These are phyloP conservation scores for Lobulomyces angularis DNA, from an alignment of 192 early-diverging fungal genomes.

Conservation along the genomic window DNA sequence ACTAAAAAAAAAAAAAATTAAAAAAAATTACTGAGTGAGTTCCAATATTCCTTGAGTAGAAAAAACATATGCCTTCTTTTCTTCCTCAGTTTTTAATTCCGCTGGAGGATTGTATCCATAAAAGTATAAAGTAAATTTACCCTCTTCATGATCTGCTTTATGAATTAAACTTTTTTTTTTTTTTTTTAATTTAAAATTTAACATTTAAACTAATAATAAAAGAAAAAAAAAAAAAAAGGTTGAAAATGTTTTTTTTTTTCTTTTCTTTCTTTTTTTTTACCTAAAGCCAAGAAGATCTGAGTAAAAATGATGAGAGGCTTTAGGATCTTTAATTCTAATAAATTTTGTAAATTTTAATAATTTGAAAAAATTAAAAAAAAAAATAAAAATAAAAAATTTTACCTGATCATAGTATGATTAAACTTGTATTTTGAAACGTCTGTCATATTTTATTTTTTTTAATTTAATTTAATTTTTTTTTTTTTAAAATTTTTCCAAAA, in stretches of 20 bases:
- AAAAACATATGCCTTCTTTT: slow-evolving; percentile 38
- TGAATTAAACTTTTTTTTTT: slow-evolving; percentile 22
- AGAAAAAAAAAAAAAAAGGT: background rate
- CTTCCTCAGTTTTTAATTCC: slow-evolving; percentile 27
- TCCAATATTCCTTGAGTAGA: slow-evolving; percentile 61
- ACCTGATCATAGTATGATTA: slow-evolving; percentile 81
- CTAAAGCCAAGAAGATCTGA: slow-evolving; percentile 66
- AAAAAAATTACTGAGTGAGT: slow-evolving; percentile 56
- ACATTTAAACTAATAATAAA: background rate
- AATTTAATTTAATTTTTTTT: too few species aligned
- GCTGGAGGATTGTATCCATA: slow-evolving; percentile 47
- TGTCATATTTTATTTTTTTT: too few species aligned
- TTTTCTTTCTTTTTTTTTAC: slow-evolving; percentile 18
- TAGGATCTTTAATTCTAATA: slow-evolving; percentile 33
- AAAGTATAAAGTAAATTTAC: slow-evolving; percentile 62
- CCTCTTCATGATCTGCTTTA: slow-evolving; percentile 27
- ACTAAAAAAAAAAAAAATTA: slow-evolving; percentile 16
- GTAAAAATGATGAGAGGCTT: slow-evolving; percentile 64
- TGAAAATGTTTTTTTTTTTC: background rate
- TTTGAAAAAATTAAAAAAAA: background rate
- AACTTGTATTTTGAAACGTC: too few species aligned
- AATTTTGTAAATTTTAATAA: background rate
- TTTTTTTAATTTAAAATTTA: background rate
- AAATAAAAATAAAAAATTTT: slow-evolving; percentile 26
- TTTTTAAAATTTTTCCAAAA: too few species aligned